Evolutionary conservation across 345 rosid genomes (phyloP), one percentile per base, ranked within the genome.

Genomic region (Lagerstroemia speciosa): DNA sequence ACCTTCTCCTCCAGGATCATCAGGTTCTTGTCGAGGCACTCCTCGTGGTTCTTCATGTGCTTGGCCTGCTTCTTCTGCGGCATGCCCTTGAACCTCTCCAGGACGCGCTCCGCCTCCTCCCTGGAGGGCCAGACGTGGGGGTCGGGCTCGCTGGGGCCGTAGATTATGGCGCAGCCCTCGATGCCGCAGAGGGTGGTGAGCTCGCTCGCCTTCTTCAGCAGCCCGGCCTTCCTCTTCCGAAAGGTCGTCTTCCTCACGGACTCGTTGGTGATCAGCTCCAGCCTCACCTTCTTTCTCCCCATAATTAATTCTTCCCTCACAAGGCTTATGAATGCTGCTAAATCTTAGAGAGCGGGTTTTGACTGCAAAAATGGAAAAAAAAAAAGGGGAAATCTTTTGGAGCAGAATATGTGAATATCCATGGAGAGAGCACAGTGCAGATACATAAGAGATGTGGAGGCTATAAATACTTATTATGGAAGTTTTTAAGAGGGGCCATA

Each of bases 141-240:
- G 10, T 60, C 69, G 8, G 55, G 30, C 20, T 75, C 71, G 17
- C 24, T 71, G 37, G 64, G 34, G 45, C 75, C 64, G 69, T 67
- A 78, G 61, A 84, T 71, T 38, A 84, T 30, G 10, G 79, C 84
- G 37, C 82, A 85, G 1, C 84, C 80, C 6, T 53, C 36, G 36
- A 84, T 74, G 27, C 83, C 89, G 19, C 83, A 85, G 1, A 85
- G 80, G 26, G 83, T 85, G 30, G 72, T 70, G 4, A 85, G 77
- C 69, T 82, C 84, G 6, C 38, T 64, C 32, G 78, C 60, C 76
- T 85, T 85, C 80, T 82, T 85, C 61, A 77, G 32, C 72, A 85
- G 62, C 12, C 85, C 83, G 8, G 73, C 78, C 69, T 62, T 80
- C 64, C 85, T 71, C 66, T 81, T 81, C 60, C 70, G 69, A 69